Base-by-base conservation (phyloP, 208 protist species). In the Leishmania braziliensis region DNA sequence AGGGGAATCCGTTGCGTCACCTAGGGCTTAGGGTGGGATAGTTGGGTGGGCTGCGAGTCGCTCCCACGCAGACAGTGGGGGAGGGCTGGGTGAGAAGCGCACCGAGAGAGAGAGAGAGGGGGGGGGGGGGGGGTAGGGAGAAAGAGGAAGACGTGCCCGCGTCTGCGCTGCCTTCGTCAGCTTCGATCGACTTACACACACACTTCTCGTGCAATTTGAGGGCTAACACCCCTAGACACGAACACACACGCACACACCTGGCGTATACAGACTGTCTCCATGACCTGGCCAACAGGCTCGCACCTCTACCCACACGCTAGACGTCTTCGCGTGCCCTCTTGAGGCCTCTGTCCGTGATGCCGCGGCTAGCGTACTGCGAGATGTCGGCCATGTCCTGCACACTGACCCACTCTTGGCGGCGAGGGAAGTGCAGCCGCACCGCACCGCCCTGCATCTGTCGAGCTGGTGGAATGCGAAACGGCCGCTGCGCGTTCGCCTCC, bases 331-430 rank as follows among this genome's bases (percentile, higher is more conserved):
- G 85, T 18, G 23, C 33, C 73, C 78, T 79, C 75, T 92, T 81
- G 80, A 84, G 69, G 82, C 81, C 66, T 82, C 70, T 82, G 75
- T 77, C 72, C 39, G 48, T 53, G 26, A 58, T 74, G 56, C 86
- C 89, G 18, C 77, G 77, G 62, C 82, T 73, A 5, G 68, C 85
- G 48, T 83, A 88, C 66, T 92, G 82, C n/a, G 81, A 78, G 14
- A 93, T n/a, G 46, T 83, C 76, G 16, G 90, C 88, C 86, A 92
- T 92, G 69, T 96, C 91, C 81, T 83, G 80, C 62, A 85, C 79
- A 53, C 72, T 77, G 33, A 94, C 75, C 93, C 93, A 96, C 81
- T 93, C 85, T 79, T 90, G 75, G 26, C 85, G 79, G 16, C 79
- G 79, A 6, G 90, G 90, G 70, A 96, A 96, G 82, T 84, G 89